Base-by-base conservation (phyloP, 1,284 basidiomycete species). In the Pascua guehoae region DNA sequence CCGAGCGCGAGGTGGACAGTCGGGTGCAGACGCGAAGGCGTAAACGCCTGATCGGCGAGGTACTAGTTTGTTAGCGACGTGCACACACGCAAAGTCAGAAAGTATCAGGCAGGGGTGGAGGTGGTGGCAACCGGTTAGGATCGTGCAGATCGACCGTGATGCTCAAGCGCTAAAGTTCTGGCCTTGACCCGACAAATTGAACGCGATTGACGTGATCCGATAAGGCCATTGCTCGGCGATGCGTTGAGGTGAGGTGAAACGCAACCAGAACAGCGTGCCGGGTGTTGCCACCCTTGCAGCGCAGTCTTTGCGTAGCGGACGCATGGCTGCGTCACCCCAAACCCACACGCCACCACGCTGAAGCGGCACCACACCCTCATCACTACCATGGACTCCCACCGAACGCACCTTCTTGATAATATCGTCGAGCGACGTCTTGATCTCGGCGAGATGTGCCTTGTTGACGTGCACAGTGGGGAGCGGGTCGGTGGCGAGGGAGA, bases 371-470 rank as follows among this genome's bases (percentile, higher is more conserved):
- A 38, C 37, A 15, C 18, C 24, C 12, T 8, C 9, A 18, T 44
- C 11, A 32, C 24, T 32, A 32, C 24, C 24, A 32, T 7, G 7
- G 24, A 32, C 24, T 32, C 24, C 24, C 24, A 32, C 24, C 8
- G 14, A 10, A 83, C 89, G 64, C 70, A 94, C 92, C 73, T 88
- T 86, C 77, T 89, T 91, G 61, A 95, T 79, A 42, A 87, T 87
- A 79, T 95, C 92, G 73, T 96, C 93, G 65, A 89, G 87, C 12
- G 92, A 86, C 66, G 87, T 86, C 80, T 95, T 95, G 73, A 96
- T 84, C 70, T 95, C 92, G 17, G 82, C 82, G 49, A 85, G 69
- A 72, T 84, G 91, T 32, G 86, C 82, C 66, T 88, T 89, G 81
- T 96, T 96, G 63, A 94, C 86, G 70, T 87, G 88, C 69, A 92